Conservation (phyloP, 345 rosid species). For the Stellera chamaejasme region DNA sequence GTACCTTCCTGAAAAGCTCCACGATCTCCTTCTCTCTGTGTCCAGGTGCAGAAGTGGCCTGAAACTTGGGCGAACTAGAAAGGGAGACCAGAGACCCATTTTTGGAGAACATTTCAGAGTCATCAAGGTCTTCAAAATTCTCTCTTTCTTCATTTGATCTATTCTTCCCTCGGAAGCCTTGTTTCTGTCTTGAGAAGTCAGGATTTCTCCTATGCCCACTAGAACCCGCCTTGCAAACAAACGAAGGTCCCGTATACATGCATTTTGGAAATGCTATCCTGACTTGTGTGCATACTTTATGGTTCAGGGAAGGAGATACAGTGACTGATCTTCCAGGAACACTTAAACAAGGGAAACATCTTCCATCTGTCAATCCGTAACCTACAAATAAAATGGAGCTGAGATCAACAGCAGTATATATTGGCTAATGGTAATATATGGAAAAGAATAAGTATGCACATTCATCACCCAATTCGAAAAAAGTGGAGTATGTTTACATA, state of each 20-base stretch:
- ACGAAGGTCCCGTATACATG: constrained; percentile 23
- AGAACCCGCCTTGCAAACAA: constrained; percentile 53
- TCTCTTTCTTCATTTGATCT: constrained; percentile 53
- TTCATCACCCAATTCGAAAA: no score
- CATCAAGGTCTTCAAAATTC: constrained; percentile 39
- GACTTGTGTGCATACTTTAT: constrained; percentile 19
- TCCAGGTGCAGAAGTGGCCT: constrained; percentile 71
- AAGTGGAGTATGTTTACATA: no score
- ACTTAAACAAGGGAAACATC: constrained; percentile 33
- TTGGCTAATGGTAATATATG: background rate
- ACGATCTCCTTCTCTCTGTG: constrained; percentile 83
- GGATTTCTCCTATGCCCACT: constrained; percentile 59
- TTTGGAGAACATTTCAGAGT: constrained; percentile 51
- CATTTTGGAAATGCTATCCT: constrained; percentile 31
- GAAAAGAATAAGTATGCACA: no score
- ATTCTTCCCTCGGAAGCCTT: constrained; percentile 55
- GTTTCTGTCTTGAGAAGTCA: constrained; percentile 58
- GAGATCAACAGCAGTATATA: background rate
- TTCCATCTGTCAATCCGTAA: constrained; percentile 40
- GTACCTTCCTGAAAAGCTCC: constrained; percentile 83
- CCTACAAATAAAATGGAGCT: constrained; percentile 29
- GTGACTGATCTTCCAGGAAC: constrained; percentile 37
- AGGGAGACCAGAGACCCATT: constrained; percentile 56
- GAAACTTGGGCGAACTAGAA: constrained; percentile 53
- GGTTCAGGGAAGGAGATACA: constrained; percentile 24